A percentile compares a stretch with the other conserved stretches of the same genome.
Conservation (phyloP, 495 filamentous ascomycete genomes). For the Penicillium soppii region DNA sequence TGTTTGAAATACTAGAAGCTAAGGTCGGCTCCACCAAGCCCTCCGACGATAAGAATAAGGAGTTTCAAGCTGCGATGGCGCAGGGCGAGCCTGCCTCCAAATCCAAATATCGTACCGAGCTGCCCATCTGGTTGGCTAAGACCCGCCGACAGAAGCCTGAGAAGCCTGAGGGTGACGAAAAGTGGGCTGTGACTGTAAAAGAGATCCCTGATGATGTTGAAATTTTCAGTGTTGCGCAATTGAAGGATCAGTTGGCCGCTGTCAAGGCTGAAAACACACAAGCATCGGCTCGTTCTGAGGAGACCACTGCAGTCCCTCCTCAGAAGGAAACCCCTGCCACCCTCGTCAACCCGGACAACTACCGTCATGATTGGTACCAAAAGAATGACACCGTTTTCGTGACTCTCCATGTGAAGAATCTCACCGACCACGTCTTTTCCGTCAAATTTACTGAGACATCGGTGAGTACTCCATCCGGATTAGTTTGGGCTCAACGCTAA, state of each 20-base stretch:
- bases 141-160: constrained; percentile 47
- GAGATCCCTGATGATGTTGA: constrained; percentile 61
- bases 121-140: constrained; percentile 64
- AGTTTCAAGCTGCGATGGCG: constrained; percentile 35
- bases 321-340: not conserved
- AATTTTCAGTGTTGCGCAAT: constrained; percentile 39
- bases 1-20: constrained; percentile 53
- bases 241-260: constrained; percentile 34
- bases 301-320: not conserved
- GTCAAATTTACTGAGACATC: too few species aligned
- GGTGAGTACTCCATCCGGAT: constrained; percentile 29
- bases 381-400: constrained; percentile 63
- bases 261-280: constrained; percentile 21
- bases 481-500: not conserved
- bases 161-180: constrained; percentile 61
- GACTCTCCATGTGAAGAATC: constrained; percentile 69
- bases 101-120: constrained; percentile 11
- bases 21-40: not conserved
- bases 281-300: not conserved
- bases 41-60: too few species aligned
- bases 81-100: too few species aligned
- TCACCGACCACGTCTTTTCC: constrained; percentile 44
- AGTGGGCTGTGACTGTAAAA: constrained; percentile 52
- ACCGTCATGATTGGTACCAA: constrained; percentile 82
- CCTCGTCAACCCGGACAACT: constrained; percentile 41